Evolutionary conservation across 306 rosid species (phyloP).

Genomic region (Malus sylvestris): DNA sequence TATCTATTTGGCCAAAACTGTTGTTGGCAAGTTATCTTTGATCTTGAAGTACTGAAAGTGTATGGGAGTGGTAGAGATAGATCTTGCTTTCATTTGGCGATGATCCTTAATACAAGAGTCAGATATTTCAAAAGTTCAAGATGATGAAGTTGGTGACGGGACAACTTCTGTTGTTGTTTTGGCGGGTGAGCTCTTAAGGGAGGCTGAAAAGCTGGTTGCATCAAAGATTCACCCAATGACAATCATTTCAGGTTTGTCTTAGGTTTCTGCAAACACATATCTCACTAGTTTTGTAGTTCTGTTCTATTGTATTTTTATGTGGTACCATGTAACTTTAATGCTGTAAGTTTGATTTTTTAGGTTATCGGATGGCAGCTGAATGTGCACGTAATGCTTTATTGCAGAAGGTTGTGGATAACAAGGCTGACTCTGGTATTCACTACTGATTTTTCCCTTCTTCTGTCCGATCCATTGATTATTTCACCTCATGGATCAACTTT

Average conservation of each 20-base stretch:
- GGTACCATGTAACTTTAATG: neutral
- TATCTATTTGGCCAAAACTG: neutral
- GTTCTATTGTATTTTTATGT: neutral
- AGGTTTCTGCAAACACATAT: neutral
- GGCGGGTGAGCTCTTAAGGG: slow-evolving; percentile 94
- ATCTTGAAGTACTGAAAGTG: neutral
- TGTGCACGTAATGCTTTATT: slow-evolving; percentile 78
- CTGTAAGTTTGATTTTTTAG: slow-evolving; percentile 28
- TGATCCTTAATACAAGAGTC: slow-evolving; percentile 42
- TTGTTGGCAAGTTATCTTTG: neutral
- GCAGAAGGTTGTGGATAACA: slow-evolving; percentile 77
- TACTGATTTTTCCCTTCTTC: neutral
- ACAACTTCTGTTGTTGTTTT: slow-evolving; percentile 98
- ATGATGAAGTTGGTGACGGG: slow-evolving; percentile 99
- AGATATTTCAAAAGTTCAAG: slow-evolving; percentile 99
- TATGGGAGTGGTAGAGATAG: neutral
- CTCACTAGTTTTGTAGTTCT: neutral
- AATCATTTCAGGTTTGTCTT: slow-evolving; percentile 67
- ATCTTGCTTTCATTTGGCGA: neutral
- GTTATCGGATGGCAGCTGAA: slow-evolving; percentile 94
- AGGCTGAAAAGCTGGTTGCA: slow-evolving; percentile 93
- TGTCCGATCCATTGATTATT: neutral
- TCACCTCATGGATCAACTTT: neutral
- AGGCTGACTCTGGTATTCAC: slow-evolving; percentile 58
- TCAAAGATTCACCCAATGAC: slow-evolving; percentile 97